phyloP scores from a whole-genome alignment of 768 basidiomycete species.

The Tulasnella sp. region DNA sequence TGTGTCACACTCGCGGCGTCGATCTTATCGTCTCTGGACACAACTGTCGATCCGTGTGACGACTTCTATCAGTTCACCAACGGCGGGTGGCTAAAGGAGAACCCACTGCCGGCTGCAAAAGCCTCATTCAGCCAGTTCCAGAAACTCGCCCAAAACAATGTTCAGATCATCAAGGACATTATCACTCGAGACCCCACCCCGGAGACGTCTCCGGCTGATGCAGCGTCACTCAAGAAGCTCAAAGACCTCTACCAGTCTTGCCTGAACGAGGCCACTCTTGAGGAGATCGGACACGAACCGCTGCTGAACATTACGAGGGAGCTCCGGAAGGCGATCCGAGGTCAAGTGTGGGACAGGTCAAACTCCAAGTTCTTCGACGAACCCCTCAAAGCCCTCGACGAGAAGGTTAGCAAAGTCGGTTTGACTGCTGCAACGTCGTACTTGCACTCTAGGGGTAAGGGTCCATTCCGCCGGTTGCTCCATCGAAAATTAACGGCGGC shows the following conservation, averaged over 20 bases:
- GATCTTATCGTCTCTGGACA: conserved; percentile 80
- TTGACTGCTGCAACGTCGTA: conserved; percentile 83
- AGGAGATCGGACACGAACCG: conserved; percentile 72
- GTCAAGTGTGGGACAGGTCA: conserved; percentile 51
- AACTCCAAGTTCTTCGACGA: conserved; percentile 22
- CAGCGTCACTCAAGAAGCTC: conserved; percentile 63
- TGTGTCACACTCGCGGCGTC: conserved; percentile 84
- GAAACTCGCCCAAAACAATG: conserved; percentile 71
- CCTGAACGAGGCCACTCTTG: conserved; percentile 73
- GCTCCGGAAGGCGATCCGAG: conserved; percentile 62
- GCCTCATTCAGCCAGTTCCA: conserved; percentile 73
- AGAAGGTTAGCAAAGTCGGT: conserved; percentile 45
- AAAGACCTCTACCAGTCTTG: conserved; percentile 79
- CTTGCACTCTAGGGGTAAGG: conserved; percentile 80
- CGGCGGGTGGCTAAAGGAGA: conserved; percentile 81
- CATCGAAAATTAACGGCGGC: background rate
- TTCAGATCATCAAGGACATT: conserved; percentile 68
- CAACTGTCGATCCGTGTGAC: conserved; percentile 87
- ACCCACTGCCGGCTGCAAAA: conserved; percentile 89
- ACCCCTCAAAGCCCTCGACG: background rate
- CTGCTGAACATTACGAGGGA: conserved; percentile 67
- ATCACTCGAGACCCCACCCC: conserved; percentile 34
- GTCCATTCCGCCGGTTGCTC: conserved; percentile 9
- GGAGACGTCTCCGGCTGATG: conserved; percentile 49
- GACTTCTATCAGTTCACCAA: conserved; percentile 93